These are phyloP conservation scores for Hyaloperonospora brassicae DNA, from an alignment of 352 stramenopile genomes.

Conservation along the genomic window DNA sequence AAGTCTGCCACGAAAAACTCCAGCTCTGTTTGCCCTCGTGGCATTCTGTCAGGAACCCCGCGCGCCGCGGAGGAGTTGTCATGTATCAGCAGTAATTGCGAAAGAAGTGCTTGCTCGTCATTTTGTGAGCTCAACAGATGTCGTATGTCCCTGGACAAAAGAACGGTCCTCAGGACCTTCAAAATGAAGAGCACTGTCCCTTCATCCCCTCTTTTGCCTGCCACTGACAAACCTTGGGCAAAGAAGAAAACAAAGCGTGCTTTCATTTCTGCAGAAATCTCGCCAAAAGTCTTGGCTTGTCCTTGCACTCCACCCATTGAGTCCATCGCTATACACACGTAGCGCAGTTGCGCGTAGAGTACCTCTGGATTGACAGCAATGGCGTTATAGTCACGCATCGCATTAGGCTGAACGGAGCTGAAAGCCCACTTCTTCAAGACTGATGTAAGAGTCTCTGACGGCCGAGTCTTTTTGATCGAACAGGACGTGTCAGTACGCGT, in stretches of 20 bases:
- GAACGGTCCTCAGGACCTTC: constrained; percentile 16
- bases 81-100: constrained; percentile 19
- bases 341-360: constrained; percentile 29
- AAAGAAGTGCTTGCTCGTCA: constrained; percentile 25
- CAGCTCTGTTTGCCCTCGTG: constrained; percentile 13
- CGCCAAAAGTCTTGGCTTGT: constrained; percentile 14
- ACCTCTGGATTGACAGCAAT: constrained; percentile 11
- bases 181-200: constrained; percentile 13
- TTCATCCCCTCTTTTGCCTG: constrained; percentile 9
- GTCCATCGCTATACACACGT: constrained; percentile 35
- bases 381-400: background rate
- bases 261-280: constrained; percentile 13
- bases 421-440: constrained; percentile 9
- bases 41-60: background rate
- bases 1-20: constrained; percentile 33
- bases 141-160: constrained; percentile 12
- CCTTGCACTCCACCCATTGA: constrained; percentile 12
- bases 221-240: constrained; percentile 10
- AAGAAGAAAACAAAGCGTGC: constrained; percentile 17
- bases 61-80: background rate
- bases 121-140: constrained; percentile 15
- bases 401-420: background rate
- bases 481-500: constrained; percentile 29
- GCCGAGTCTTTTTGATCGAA: constrained; percentile 20
- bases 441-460: constrained; percentile 5